phyloP scores from a whole-genome alignment of 2,329 filamentous ascomycete species.

The Hymenoscyphus fructigenus region DNA sequence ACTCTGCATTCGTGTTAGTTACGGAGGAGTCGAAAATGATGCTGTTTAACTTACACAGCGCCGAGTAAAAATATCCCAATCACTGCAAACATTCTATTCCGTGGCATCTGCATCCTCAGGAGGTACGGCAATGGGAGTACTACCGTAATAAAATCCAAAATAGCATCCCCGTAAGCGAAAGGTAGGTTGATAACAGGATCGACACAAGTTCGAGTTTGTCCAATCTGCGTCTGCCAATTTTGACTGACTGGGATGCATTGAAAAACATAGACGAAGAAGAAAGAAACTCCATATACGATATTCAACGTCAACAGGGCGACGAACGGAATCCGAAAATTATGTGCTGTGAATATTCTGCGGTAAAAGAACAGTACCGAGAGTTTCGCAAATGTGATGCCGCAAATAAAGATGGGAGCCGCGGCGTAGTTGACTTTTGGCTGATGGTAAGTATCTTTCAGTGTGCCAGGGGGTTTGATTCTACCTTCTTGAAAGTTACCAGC shows the following conservation, averaged over 20 bases:
- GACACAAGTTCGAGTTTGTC: not conserved
- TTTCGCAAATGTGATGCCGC: not conserved
- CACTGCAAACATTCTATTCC: not conserved
- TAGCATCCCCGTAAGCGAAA: not conserved
- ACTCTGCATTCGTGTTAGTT: not conserved
- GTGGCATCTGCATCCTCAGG: not conserved
- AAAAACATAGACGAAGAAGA: not conserved
- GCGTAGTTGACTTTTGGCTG: not conserved
- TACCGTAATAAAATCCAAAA: not conserved
- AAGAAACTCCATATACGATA: not conserved
- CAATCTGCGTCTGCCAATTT: not conserved
- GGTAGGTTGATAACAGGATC: not conserved
- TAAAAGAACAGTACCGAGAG: not conserved
- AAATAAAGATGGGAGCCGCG: not conserved
- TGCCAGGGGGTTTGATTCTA: too few relatives aligned
- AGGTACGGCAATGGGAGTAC: not conserved
- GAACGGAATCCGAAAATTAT: not conserved
- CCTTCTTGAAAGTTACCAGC: too few relatives aligned
- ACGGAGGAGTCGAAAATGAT: not conserved
- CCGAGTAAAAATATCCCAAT: not conserved
- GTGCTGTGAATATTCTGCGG: not conserved
- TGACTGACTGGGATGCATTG: not conserved
- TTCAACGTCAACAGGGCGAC: not conserved
- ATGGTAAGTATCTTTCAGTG: too few relatives aligned
- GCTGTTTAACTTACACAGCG: not conserved